phyloP scores from a whole-genome alignment of 2,329 filamentous ascomycete species.

The Penicillium frequentans region DNA sequence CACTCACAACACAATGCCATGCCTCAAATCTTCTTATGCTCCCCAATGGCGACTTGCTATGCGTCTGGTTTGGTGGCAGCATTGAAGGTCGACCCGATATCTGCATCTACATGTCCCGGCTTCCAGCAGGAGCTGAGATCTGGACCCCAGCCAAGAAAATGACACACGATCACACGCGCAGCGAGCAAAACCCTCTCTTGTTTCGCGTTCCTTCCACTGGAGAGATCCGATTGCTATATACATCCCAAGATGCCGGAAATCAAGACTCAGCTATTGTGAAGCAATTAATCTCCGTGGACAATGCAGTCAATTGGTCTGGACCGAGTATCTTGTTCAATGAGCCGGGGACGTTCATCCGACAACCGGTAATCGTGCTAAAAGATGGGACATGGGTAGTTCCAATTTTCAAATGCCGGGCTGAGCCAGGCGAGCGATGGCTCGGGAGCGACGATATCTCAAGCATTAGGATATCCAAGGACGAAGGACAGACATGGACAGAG shows the following conservation, averaged over 20 bases:
- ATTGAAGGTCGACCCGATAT: conserved; percentile 50
- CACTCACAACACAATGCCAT: conserved; percentile 46
- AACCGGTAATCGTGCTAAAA: conserved; percentile 40
- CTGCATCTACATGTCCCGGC: conserved; percentile 44
- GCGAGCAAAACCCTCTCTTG: conserved; percentile 49
- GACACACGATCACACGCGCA: conserved; percentile 41
- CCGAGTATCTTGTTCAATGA: conserved; percentile 34
- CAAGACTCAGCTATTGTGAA: conserved; percentile 46
- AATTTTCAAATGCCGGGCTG: conserved; percentile 45
- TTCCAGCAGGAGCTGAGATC: conserved; percentile 24
- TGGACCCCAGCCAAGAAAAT: conserved; percentile 41
- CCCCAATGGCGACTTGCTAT: conserved; percentile 42
- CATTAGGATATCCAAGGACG: conserved; percentile 39
- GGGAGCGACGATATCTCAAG: conserved; percentile 48
- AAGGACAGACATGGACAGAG: conserved; percentile 44
- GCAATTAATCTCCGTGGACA: conserved; percentile 37
- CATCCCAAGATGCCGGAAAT: conserved; percentile 47
- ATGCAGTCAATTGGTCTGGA: conserved; percentile 39
- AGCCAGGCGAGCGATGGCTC: conserved; percentile 44
- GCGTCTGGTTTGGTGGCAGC: conserved; percentile 49
- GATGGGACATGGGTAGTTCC: conserved; percentile 46
- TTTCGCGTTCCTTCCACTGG: conserved; percentile 38
- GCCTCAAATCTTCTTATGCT: conserved; percentile 48
- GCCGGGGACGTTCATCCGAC: conserved; percentile 44
- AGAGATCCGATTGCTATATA: conserved; percentile 46